These are phyloP conservation scores for Chimonanthus salicifolius DNA, from an alignment of 164 flowering plant species.

Conservation along the genomic window DNA sequence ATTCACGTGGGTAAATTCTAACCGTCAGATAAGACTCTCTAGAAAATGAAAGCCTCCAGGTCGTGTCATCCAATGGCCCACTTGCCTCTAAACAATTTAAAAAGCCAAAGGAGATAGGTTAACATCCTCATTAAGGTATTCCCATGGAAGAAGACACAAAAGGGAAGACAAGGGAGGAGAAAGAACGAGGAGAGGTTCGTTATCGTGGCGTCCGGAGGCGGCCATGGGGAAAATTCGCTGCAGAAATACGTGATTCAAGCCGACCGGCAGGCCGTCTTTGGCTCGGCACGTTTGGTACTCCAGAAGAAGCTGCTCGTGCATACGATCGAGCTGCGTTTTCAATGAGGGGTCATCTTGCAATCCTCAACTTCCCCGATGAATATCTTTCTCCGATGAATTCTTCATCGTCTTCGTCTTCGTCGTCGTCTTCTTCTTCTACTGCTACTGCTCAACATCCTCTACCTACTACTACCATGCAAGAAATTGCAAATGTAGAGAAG, in stretches of 20 bases:
- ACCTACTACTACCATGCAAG: not conserved
- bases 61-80: not conserved
- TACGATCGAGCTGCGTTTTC: conserved; percentile 10
- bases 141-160: not conserved
- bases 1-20: not conserved
- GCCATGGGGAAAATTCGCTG: conserved; percentile 12
- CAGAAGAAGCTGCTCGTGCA: conserved; percentile 11
- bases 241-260: conserved; percentile 11
- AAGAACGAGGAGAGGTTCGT: conserved; percentile 1
- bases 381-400: not conserved
- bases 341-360: conserved; percentile 9
- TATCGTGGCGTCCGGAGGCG: conserved; percentile 13
- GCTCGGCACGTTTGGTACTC: conserved; percentile 8
- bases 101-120: not conserved
- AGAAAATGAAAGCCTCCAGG: not conserved
- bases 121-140: not conserved
- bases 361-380: conserved; percentile 11
- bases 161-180: not conserved
- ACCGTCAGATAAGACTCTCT: conserved; percentile 6
- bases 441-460: not conserved
- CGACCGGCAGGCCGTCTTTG: conserved; percentile 6
- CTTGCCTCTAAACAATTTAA: not conserved
- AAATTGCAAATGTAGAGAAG: not conserved
- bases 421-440: not conserved
- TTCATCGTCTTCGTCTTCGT: not conserved